These are phyloP conservation scores for Arthrobotrys sinensis DNA, from an alignment of 2,329 filamentous ascomycete genomes.

Conservation along the genomic window DNA sequence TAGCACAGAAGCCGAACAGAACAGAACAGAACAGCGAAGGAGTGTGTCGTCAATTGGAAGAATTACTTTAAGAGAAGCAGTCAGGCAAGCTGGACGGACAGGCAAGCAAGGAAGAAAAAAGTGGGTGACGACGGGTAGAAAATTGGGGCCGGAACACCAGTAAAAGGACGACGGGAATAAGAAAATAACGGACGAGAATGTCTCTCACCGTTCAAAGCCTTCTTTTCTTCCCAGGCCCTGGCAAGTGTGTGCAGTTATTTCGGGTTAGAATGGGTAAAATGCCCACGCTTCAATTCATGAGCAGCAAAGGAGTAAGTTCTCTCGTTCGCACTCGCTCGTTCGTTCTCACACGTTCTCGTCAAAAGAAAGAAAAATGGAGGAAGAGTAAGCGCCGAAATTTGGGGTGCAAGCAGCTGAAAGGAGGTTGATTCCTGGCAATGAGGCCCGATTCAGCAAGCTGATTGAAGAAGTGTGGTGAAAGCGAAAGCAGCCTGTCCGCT, in stretches of 20 bases:
- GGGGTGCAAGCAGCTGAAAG: slow-evolving; percentile 60
- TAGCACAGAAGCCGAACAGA: slow-evolving; percentile 31
- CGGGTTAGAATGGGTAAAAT: slow-evolving; percentile 61
- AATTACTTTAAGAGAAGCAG: slow-evolving; percentile 13
- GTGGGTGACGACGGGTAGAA: slow-evolving; percentile 56
- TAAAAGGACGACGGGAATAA: slow-evolving; percentile 30
- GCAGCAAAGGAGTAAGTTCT: slow-evolving; percentile 48
- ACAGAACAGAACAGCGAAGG: slow-evolving; percentile 1
- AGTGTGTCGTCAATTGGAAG: slow-evolving; percentile 27
- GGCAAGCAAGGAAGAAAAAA: slow-evolving; percentile 42
- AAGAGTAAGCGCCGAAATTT: slow-evolving; percentile 60
- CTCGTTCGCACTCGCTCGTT: slow-evolving; percentile 54
- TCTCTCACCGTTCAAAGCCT: slow-evolving; percentile 52
- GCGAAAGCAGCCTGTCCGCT: slow-evolving; percentile 53
- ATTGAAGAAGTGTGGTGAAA: slow-evolving; percentile 57
- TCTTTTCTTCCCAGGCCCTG: slow-evolving; percentile 34
- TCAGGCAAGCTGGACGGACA: not conserved
- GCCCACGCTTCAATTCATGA: slow-evolving; percentile 39
- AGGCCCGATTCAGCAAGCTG: slow-evolving; percentile 61
- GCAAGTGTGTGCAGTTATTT: slow-evolving; percentile 50
- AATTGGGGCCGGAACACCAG: slow-evolving; percentile 41
- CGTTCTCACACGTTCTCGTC: slow-evolving; percentile 25
- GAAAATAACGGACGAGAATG: slow-evolving; percentile 44
- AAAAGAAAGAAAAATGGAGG: slow-evolving; percentile 31
- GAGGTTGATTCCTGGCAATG: slow-evolving; percentile 58